phyloP scores from a whole-genome alignment of 176 grass and related monocot species.

The Avena eriantha region DNA sequence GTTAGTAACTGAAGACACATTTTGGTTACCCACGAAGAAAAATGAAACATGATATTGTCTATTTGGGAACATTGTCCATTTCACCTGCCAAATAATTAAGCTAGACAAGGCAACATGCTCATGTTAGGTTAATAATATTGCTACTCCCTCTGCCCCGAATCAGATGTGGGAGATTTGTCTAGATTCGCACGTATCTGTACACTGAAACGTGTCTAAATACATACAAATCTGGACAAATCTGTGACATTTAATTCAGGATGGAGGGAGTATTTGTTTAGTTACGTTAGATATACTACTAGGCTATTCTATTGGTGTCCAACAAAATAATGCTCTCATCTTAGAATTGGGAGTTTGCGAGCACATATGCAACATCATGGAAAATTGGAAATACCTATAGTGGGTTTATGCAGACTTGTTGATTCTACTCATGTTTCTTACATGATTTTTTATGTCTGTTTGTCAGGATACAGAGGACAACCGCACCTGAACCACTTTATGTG shows the following conservation, averaged over 20 bases:
- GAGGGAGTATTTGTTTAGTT: not conserved
- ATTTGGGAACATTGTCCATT: not conserved
- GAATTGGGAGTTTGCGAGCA: not conserved
- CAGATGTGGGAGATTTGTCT: no score
- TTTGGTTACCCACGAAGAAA: slow-evolving; percentile 1
- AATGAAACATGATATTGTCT: not conserved
- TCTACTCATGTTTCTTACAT: not conserved
- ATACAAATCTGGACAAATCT: no score
- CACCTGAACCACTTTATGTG: slow-evolving; percentile 66
- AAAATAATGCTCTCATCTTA: not conserved
- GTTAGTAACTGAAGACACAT: not conserved
- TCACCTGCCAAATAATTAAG: not conserved
- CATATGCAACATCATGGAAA: not conserved
- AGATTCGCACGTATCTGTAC: no score
- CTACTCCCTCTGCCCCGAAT: not conserved
- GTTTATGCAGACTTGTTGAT: not conserved
- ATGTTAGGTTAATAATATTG: not conserved
- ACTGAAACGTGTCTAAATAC: no score
- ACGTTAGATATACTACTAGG: not conserved
- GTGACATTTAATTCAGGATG: no score
- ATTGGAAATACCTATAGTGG: not conserved
- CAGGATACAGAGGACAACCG: slow-evolving; percentile 76
- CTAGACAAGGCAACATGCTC: not conserved
- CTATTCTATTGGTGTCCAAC: not conserved
- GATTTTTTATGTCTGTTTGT: slow-evolving; percentile 27